Base-by-base conservation (phyloP, 108 stramenopile species). In the Chaetoceros tenuissimus region DNA sequence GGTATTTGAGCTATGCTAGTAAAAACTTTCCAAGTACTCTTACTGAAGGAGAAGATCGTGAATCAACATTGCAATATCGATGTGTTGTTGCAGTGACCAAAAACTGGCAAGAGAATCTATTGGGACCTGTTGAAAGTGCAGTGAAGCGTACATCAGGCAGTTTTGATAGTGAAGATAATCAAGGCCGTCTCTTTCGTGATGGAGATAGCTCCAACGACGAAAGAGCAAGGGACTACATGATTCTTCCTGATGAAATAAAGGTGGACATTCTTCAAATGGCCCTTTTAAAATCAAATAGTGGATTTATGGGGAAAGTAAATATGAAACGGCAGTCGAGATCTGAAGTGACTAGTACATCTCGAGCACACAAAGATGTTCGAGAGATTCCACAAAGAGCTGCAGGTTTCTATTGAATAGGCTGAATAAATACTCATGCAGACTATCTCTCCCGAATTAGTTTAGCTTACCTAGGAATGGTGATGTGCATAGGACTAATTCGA, bases 21-120 rank as follows among this genome's bases (percentile, higher is more conserved):
- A 66, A 51, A 18, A 59, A 66, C 24, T 71, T 40, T 54, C 66
- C 70, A 13, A 31, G 46, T 2, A 48, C 67, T 1, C 66, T 71
- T 65, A 62, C 46, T 40, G 70, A 71, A 47, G 25, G 13, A 13
- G 34, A 13, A 10, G 34, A 40, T 40, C 13, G 13, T 40, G 34
- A 40, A 40, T 5, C 34, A 13, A 40, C 8, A 5, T 40, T 40
- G 34, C 5, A 40, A 40, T 40, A 40, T 40, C 5, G 34, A 40
- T 40, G 34, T 40, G 34, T 40, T 40, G 8, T 40, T 10, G 34
- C 34, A 10, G 34, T 13, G 5, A 40, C 8, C 13, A 40, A 40
- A 40, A 40, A 40, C 13, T 40, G 34, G 34, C 5, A 40, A 13
- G 13, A 40, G 13, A 10, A 5, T 40, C 34, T 40, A 5, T 10